Percentiles rank a stretch among this genome's conserved stretches.
phyloP scores from a whole-genome alignment of 1,284 basidiomycete genomes.

The Kwoniella shivajii region DNA sequence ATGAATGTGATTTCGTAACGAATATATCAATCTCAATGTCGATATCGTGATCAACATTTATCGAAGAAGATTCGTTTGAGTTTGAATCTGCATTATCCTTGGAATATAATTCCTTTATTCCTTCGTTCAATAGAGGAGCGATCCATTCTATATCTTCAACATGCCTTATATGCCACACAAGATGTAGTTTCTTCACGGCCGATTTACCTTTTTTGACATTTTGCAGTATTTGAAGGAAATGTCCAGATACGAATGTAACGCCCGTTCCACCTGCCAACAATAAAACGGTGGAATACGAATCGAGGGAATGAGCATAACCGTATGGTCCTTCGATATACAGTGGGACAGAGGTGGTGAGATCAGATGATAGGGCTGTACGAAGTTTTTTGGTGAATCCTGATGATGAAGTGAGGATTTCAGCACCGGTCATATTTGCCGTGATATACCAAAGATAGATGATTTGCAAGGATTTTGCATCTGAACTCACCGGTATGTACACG shows the following conservation, averaged over 20 bases:
- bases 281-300: conserved; percentile 37
- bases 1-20: conserved; percentile 28
- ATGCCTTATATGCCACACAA: conserved; percentile 48
- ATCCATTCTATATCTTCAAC: conserved; percentile 30
- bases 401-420: conserved; percentile 22
- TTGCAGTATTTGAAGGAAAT: conserved; percentile 32
- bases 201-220: conserved; percentile 20
- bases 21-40: conserved; percentile 23
- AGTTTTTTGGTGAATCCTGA: conserved; percentile 39
- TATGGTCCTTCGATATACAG: conserved; percentile 51
- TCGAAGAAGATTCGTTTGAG: background rate
- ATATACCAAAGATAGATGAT: background rate
- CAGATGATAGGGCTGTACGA: conserved; percentile 23
- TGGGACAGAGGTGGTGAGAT: conserved; percentile 22
- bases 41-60: conserved; percentile 1
- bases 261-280: conserved; percentile 50
- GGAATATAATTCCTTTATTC: conserved; percentile 6
- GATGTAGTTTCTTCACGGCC: conserved; percentile 31
- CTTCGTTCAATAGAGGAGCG: conserved; percentile 22
- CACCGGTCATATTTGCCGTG: background rate
- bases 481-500: conserved; percentile 43
- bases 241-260: conserved; percentile 39
- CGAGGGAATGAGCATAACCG: conserved; percentile 33
- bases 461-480: conserved; percentile 22
- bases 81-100: no score